A percentile compares a stretch with the other conserved stretches of the same genome.
These are phyloP conservation scores for Moesziomyces parantarcticus DNA, from an alignment of 1,284 basidiomycete genomes.

Conservation along the genomic window DNA sequence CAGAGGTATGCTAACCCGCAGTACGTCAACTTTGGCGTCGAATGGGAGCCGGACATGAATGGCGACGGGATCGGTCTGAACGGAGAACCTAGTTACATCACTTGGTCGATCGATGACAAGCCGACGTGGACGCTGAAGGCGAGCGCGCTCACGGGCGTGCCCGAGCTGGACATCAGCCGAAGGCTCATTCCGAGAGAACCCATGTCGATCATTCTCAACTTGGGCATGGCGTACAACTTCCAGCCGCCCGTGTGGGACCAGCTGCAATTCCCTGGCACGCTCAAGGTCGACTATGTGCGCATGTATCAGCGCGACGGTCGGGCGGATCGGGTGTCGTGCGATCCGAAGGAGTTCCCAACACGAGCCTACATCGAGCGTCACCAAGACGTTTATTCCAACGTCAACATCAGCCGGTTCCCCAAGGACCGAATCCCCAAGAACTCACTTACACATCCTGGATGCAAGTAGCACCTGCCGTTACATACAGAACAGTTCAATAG, in stretches of 20 bases:
- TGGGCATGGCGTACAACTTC: slow-evolving; percentile 59
- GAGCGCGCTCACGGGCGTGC: slow-evolving; percentile 21
- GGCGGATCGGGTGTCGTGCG: slow-evolving; percentile 32
- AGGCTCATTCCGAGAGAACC: slow-evolving; percentile 57
- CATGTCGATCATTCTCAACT: slow-evolving; percentile 55
- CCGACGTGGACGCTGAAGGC: slow-evolving; percentile 55
- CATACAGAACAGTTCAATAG: no score
- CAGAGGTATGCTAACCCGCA: slow-evolving; percentile 9
- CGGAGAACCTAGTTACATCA: slow-evolving; percentile 65
- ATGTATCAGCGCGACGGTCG: slow-evolving; percentile 55
- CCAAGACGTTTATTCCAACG: slow-evolving; percentile 58
- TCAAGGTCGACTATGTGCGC: slow-evolving; percentile 50
- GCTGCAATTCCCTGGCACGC: slow-evolving; percentile 32
- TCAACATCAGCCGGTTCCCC: slow-evolving; percentile 56
- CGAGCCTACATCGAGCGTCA: slow-evolving; percentile 57
- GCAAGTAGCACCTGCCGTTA: neutral
- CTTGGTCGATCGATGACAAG: slow-evolving; percentile 60
- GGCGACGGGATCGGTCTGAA: slow-evolving; percentile 42
- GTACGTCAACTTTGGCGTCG: slow-evolving; percentile 58
- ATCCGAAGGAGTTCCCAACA: slow-evolving; percentile 56
- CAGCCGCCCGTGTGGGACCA: slow-evolving; percentile 41
- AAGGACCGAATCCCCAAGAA: slow-evolving; percentile 53
- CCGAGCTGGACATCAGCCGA: slow-evolving; percentile 39
- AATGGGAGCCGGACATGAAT: slow-evolving; percentile 62
- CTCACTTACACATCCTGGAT: slow-evolving; percentile 14